These are phyloP conservation scores for Aureobasidium sp. DNA, from an alignment of 2,329 filamentous ascomycete species.

Conservation along the genomic window DNA sequence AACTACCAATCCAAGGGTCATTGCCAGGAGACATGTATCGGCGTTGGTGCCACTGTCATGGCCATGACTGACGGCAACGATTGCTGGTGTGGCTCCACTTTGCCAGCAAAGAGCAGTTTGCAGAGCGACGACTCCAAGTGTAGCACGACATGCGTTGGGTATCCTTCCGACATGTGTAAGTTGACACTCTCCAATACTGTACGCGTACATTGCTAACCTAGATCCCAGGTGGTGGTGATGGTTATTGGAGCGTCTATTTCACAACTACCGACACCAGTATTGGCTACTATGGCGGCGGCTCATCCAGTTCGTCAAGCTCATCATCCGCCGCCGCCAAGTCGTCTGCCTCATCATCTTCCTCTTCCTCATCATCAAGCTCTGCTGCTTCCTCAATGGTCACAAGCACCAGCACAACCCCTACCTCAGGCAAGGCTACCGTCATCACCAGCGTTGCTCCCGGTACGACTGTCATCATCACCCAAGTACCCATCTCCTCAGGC, in stretches of 20 bases:
- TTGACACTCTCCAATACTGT: conserved; percentile 16
- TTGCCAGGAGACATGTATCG: conserved; percentile 47
- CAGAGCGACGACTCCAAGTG: conserved; percentile 53
- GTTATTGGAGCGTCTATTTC: conserved; percentile 45
- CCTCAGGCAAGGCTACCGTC: conserved; percentile 22
- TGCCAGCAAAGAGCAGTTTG: conserved; percentile 53
- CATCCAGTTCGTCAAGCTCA: conserved; percentile 12
- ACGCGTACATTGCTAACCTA: conserved; percentile 22
- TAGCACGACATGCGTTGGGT: conserved; percentile 59
- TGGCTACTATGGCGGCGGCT: conserved; percentile 25
- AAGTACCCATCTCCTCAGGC: conserved; percentile 27
- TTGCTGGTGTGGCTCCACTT: conserved; percentile 66
- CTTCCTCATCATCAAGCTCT: conserved; percentile 11
- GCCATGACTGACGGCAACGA: conserved; percentile 53
- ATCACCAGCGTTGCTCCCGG: conserved; percentile 27
- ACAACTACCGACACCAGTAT: conserved; percentile 41
- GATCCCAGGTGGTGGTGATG: conserved; percentile 50
- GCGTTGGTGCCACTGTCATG: conserved; percentile 46
- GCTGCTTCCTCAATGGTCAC: conserved; percentile 4
- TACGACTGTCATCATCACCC: conserved; percentile 30
- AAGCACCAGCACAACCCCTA: not conserved
- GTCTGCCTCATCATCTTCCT: conserved; percentile 20
- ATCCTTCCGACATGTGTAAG: conserved; percentile 57
- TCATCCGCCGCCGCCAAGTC: conserved; percentile 16
- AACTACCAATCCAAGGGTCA: conserved; percentile 49